phyloP scores from a whole-genome alignment of 345 rosid species.

The Fremontodendron californicum region DNA sequence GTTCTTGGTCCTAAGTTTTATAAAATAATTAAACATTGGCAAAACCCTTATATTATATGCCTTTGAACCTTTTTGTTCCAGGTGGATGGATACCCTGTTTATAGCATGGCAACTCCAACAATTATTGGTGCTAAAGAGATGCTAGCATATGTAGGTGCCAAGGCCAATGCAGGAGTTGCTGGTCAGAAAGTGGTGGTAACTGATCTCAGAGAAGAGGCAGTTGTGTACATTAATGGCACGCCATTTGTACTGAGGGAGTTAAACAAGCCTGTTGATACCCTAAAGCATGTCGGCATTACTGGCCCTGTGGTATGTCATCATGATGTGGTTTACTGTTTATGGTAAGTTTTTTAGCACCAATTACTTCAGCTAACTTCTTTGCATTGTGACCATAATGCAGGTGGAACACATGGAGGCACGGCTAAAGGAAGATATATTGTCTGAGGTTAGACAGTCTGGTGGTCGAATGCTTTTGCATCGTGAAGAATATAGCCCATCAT shows the following conservation, averaged over 20 bases:
- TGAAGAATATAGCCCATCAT: conserved; percentile 73
- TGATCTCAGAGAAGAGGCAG: conserved; percentile 93
- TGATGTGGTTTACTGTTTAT: neutral
- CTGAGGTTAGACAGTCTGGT: conserved; percentile 65
- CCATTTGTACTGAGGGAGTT: conserved; percentile 92
- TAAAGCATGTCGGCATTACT: conserved; percentile 90
- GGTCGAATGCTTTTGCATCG: conserved; percentile 92
- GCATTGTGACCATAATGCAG: conserved; percentile 36
- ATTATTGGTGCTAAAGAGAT: conserved; percentile 79
- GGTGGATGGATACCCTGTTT: conserved; percentile 91
- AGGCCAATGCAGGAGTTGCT: conserved; percentile 42
- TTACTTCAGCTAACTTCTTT: conserved; percentile 12
- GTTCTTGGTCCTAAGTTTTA: neutral
- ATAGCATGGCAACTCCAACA: conserved; percentile 98
- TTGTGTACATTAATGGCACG: conserved; percentile 84
- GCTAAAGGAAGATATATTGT: conserved; percentile 80
- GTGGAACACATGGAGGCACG: conserved; percentile 87
- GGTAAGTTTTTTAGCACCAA: neutral
- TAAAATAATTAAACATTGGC: neutral
- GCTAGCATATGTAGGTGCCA: conserved; percentile 75
- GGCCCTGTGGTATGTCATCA: conserved; percentile 66
- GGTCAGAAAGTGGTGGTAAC: conserved; percentile 59
- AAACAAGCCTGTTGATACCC: conserved; percentile 85
- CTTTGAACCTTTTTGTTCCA: conserved; percentile 26
- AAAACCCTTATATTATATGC: neutral